A percentile compares a stretch with the other conserved stretches of the same genome.
Conservation (phyloP, 805 yeast species). For the Kodamaea restingae region DNA sequence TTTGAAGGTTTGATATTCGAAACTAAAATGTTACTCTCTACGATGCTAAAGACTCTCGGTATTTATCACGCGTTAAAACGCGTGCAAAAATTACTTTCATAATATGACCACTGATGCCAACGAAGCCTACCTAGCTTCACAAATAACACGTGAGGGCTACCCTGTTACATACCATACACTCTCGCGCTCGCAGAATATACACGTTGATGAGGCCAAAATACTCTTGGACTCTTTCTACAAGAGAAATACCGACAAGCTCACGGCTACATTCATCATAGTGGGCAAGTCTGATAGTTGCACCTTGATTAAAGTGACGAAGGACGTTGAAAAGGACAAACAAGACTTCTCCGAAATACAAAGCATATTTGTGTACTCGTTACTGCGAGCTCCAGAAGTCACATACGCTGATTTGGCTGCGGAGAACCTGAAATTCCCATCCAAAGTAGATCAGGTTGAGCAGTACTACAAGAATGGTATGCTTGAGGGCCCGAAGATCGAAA, state of each 20-base stretch:
- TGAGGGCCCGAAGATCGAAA: conserved; percentile 24
- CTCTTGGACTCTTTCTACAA: conserved; percentile 36
- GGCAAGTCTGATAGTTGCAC: conserved; percentile 25
- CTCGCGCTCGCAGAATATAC: conserved; percentile 37
- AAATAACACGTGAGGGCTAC: conserved; percentile 18
- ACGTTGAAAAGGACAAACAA: conserved; percentile 12
- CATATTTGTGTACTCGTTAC: conserved; percentile 39
- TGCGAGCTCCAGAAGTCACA: conserved; percentile 10
- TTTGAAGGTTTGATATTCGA: no score
- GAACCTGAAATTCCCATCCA: conserved; percentile 15
- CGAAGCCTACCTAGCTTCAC: conserved; percentile 28
- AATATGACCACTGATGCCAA: conserved; percentile 11
- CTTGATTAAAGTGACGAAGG: conserved; percentile 20
- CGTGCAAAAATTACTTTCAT: background rate
- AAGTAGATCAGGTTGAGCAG: conserved; percentile 13
- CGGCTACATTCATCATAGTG: conserved; percentile 39
- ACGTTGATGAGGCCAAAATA: conserved; percentile 36
- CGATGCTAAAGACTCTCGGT: no score
- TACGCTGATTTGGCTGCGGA: conserved; percentile 17
- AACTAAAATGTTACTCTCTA: no score
- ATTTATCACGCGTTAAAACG: conserved; percentile 5
- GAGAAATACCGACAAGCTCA: conserved; percentile 30
- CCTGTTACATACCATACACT: conserved; percentile 41
- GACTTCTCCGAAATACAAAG: conserved; percentile 27
- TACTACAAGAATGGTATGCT: conserved; percentile 30